These are phyloP conservation scores for Pharnaceum exiguum DNA, from an alignment of 148 eudicot genomes.

Conservation along the genomic window DNA sequence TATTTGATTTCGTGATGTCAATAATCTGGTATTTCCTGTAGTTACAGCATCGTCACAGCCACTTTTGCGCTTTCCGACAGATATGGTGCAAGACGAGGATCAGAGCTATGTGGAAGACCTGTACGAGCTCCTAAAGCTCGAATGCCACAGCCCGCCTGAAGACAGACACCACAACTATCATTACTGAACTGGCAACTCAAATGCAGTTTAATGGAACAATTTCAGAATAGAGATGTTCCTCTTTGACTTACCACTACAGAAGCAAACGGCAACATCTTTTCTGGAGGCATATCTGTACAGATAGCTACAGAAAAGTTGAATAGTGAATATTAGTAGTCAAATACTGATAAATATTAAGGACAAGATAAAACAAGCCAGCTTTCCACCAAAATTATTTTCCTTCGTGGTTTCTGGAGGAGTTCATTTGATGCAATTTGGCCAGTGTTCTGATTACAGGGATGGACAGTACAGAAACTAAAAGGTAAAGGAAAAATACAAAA, in stretches of 20 bases:
- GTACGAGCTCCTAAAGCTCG: constrained; percentile 90
- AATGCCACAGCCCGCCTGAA: constrained; percentile 81
- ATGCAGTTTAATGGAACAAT: background rate
- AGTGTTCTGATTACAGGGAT: too few species aligned
- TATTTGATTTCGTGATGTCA: too few species aligned
- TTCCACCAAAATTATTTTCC: too few species aligned
- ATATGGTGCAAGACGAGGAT: constrained; percentile 65
- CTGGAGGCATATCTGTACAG: constrained; percentile 68
- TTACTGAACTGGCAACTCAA: background rate
- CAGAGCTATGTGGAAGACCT: constrained; percentile 68
- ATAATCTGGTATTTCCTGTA: background rate
- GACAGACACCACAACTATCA: background rate
- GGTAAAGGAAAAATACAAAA: too few species aligned
- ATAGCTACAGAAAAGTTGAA: constrained; percentile 41
- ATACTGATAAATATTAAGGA: too few species aligned
- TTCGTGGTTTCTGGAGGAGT: background rate
- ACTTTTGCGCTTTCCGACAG: constrained; percentile 21
- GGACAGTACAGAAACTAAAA: too few species aligned
- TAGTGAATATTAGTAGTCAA: background rate
- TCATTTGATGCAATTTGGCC: background rate
- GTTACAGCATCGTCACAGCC: constrained; percentile 6
- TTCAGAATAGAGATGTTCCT: background rate
- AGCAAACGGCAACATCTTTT: constrained; percentile 89
- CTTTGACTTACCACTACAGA: constrained; percentile 69
- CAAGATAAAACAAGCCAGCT: too few species aligned